phyloP scores from a whole-genome alignment of 306 rosid species.

The Nissolia schottii region DNA sequence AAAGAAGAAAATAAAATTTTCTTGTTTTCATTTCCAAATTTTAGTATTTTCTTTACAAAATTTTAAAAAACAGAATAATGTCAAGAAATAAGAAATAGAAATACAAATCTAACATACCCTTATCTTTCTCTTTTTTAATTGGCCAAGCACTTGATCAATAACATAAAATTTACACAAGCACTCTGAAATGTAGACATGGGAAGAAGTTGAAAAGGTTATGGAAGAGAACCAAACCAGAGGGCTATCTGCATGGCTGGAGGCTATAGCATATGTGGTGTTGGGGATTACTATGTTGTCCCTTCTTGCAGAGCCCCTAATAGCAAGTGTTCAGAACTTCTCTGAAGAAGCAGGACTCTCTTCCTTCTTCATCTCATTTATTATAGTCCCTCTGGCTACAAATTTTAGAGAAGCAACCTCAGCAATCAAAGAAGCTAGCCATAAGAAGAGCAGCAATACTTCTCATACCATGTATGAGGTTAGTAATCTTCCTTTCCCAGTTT shows the following conservation, averaged over 20 bases:
- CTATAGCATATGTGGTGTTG: slow-evolving; percentile 31
- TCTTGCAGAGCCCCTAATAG: slow-evolving; percentile 63
- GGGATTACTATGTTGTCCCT: slow-evolving; percentile 38
- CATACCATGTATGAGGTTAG: slow-evolving; percentile 60
- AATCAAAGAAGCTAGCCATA: slow-evolving; percentile 46
- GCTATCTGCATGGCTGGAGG: slow-evolving; percentile 31
- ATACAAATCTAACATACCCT: no score
- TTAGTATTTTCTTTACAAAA: no score
- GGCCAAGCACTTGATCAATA: neutral
- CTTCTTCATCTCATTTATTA: slow-evolving; percentile 50
- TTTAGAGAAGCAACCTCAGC: slow-evolving; percentile 60
- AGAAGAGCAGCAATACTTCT: slow-evolving; percentile 48
- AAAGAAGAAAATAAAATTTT: no score
- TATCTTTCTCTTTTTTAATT: neutral
- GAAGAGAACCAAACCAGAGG: slow-evolving; percentile 32
- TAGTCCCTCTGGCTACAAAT: slow-evolving; percentile 63
- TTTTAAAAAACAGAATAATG: no score
- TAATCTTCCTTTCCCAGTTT: neutral
- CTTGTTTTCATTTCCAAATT: no score
- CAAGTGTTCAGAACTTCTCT: slow-evolving; percentile 51
- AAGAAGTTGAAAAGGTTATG: slow-evolving; percentile 42
- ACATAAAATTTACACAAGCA: neutral
- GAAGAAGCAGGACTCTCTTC: slow-evolving; percentile 42
- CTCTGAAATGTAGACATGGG: slow-evolving; percentile 37
- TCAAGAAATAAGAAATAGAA: no score